Evolutionary conservation across 306 rosid genomes (phyloP).

Genomic region (Cicer yamashitae): DNA sequence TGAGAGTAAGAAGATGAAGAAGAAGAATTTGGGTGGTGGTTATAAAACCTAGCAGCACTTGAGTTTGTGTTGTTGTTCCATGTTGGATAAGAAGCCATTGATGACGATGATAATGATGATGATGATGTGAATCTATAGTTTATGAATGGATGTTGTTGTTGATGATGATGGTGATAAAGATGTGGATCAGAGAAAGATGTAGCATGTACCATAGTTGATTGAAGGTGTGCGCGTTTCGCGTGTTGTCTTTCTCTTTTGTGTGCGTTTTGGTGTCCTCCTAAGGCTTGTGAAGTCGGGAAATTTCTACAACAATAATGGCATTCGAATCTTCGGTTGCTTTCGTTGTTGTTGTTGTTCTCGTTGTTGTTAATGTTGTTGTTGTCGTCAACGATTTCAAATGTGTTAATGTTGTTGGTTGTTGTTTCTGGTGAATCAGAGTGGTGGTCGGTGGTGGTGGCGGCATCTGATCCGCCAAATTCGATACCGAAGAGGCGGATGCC

Average conservation of each 20-base stretch:
- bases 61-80: slow-evolving; percentile 48
- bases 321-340: slow-evolving; percentile 79
- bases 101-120: slow-evolving; percentile 2
- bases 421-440: slow-evolving; percentile 48
- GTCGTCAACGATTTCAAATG: slow-evolving; percentile 26
- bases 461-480: slow-evolving; percentile 53
- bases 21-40: neutral
- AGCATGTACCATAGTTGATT: slow-evolving; percentile 71
- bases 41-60: slow-evolving; percentile 52
- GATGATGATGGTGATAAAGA: slow-evolving; percentile 37
- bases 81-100: slow-evolving; percentile 53
- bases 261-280: slow-evolving; percentile 96
- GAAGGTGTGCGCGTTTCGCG: slow-evolving; percentile 90
- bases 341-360: slow-evolving; percentile 16
- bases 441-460: slow-evolving; percentile 23
- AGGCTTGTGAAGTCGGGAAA: slow-evolving; percentile 93
- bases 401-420: slow-evolving; percentile 35
- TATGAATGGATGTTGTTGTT: slow-evolving; percentile 55
- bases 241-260: slow-evolving; percentile 93
- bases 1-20: slow-evolving; percentile 15
- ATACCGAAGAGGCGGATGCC: slow-evolving; percentile 83
- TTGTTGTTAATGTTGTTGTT: slow-evolving; percentile 17
- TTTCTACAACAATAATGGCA: slow-evolving; percentile 95
- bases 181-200: slow-evolving; percentile 61
- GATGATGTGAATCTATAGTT: slow-evolving; percentile 62